These are phyloP conservation scores for Citrullus mucosospermus DNA, from an alignment of 306 rosid genomes.

Conservation along the genomic window DNA sequence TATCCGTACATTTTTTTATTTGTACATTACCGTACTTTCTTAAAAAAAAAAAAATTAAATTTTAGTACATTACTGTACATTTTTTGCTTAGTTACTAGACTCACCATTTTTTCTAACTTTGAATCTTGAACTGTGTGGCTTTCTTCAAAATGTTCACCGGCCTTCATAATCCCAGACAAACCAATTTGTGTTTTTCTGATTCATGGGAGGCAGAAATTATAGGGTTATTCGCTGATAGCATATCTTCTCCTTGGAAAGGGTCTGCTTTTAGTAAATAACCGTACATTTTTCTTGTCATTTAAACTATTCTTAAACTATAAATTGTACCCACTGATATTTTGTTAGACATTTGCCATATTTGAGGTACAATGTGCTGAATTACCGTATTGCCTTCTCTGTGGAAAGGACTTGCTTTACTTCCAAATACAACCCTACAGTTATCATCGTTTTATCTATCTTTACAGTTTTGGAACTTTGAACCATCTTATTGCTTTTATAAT, in stretches of 20 bases:
- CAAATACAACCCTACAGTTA: not conserved
- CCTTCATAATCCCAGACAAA: slow-evolving; percentile 43
- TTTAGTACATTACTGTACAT: slow-evolving; percentile 18
- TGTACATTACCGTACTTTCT: too few species aligned
- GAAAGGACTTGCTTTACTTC: not conserved
- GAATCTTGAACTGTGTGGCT: not conserved
- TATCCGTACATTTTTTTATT: not conserved
- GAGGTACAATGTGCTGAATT: not conserved
- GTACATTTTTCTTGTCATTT: not conserved
- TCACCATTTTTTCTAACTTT: not conserved
- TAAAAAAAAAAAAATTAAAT: not conserved
- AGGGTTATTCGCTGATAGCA: slow-evolving; percentile 27
- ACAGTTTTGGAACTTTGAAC: not conserved
- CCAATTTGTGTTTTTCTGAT: slow-evolving; percentile 21
- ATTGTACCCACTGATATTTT: not conserved
- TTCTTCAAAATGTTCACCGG: not conserved
- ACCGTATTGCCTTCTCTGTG: not conserved
- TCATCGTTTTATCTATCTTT: not conserved
- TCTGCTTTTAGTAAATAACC: slow-evolving; percentile 26
- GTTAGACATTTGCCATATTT: not conserved
- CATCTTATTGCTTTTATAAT: not conserved
- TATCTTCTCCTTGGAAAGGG: slow-evolving; percentile 20
- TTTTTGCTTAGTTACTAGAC: not conserved
- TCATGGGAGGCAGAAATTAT: slow-evolving; percentile 29
- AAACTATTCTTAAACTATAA: not conserved